phyloP scores from a whole-genome alignment of 257 asterid species.

The Ballota nigra region DNA sequence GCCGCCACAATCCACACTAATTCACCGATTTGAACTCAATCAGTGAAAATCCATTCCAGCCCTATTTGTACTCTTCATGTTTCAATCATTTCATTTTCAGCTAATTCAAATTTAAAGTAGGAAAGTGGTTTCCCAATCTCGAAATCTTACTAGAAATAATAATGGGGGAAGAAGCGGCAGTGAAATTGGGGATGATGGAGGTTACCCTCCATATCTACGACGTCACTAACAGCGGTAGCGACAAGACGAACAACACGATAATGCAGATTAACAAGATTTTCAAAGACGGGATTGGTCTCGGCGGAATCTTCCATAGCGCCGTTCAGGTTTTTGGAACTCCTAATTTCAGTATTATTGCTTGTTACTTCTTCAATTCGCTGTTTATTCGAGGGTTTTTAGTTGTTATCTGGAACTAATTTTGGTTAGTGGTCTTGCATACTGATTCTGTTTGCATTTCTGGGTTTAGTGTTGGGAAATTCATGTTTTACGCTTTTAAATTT shows the following conservation, averaged over 20 bases:
- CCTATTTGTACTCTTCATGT: constrained; percentile 2
- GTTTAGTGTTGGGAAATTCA: constrained; percentile 8
- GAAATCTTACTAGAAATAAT: constrained; percentile 14
- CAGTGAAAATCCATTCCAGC: neutral
- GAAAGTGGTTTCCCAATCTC: constrained; percentile 25
- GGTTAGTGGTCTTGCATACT: neutral
- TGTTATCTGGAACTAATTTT: neutral
- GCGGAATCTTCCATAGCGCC: constrained; percentile 97
- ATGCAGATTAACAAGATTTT: constrained; percentile 89
- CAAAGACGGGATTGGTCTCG: constrained; percentile 94
- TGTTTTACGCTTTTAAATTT: neutral
- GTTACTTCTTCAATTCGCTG: neutral
- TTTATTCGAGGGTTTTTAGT: neutral
- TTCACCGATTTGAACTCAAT: constrained; percentile 24
- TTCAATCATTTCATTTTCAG: constrained; percentile 4
- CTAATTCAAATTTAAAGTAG: neutral
- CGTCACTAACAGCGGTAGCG: constrained; percentile 83
- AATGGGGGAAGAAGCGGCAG: neutral
- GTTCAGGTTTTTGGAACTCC: constrained; percentile 52
- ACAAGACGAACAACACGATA: constrained; percentile 81
- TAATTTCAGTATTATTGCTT: neutral
- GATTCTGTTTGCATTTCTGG: neutral
- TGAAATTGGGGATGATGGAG: constrained; percentile 32
- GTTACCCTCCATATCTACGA: constrained; percentile 67
- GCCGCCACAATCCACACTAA: neutral